These are phyloP conservation scores for Dothistroma septosporum DNA, from an alignment of 2,329 filamentous ascomycete species.

Conservation along the genomic window DNA sequence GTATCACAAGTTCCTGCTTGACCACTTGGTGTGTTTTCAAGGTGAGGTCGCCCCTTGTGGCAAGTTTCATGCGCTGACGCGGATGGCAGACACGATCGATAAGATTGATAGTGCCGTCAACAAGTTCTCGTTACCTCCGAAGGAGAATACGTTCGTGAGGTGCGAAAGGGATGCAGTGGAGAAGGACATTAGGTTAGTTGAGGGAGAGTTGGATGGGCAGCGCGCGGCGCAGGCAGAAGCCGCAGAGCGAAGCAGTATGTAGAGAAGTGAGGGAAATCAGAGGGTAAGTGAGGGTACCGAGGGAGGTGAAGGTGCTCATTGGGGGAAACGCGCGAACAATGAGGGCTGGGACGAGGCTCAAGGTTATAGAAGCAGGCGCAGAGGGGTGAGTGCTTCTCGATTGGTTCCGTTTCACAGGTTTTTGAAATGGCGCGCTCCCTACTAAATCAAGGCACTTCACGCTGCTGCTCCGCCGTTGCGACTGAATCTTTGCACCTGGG, in stretches of 20 bases:
- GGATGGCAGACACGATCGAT: not conserved
- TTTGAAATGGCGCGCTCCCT: too few relatives aligned
- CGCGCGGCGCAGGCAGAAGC: not conserved
- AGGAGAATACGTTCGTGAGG: not conserved
- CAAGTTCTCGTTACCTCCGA: not conserved
- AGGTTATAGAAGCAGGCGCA: too few relatives aligned
- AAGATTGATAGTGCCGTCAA: not conserved
- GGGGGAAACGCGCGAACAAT: too few relatives aligned
- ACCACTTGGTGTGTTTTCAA: not conserved
- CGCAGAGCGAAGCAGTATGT: not conserved
- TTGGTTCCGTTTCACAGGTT: too few relatives aligned
- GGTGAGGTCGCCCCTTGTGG: not conserved
- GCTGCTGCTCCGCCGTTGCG: too few relatives aligned
- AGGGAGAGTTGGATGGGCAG: not conserved
- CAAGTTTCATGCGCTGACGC: not conserved
- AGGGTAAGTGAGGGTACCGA: too few relatives aligned
- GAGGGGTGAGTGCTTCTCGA: too few relatives aligned
- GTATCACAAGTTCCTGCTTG: not conserved
- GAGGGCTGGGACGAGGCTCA: too few relatives aligned
- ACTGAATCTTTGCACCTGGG: too few relatives aligned
- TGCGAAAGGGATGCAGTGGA: not conserved
- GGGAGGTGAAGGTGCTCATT: too few relatives aligned
- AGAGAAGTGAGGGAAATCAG: too few relatives aligned
- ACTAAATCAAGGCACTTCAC: too few relatives aligned
- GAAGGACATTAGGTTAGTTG: not conserved